phyloP scores from a whole-genome alignment of 2,329 filamentous ascomycete species.

The Apiospora saccharicola region DNA sequence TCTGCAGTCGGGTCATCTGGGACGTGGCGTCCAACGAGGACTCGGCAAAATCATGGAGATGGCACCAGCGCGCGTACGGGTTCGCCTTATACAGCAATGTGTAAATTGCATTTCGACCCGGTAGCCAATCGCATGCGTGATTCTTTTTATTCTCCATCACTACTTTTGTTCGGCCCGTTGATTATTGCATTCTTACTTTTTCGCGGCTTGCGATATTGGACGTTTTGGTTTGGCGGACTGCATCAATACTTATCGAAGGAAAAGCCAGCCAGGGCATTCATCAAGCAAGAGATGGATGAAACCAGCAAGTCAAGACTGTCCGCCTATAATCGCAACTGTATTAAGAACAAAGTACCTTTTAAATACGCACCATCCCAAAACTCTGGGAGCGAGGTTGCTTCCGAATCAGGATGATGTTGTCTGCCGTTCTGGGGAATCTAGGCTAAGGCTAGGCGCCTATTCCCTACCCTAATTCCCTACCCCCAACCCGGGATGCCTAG shows the following conservation, averaged over 20 bases:
- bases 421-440: neutral
- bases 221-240: neutral
- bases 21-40: slow-evolving; percentile 9
- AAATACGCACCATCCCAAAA: too few species aligned
- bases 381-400: neutral
- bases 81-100: neutral
- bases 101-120: neutral
- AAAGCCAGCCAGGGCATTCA: neutral
- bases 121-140: neutral
- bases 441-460: neutral
- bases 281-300: neutral
- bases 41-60: neutral
- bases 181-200: neutral
- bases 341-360: too few species aligned
- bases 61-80: neutral
- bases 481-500: too few species aligned
- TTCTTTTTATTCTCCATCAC: neutral
- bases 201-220: neutral
- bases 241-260: too few species aligned
- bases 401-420: neutral
- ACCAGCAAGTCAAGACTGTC: too few species aligned
- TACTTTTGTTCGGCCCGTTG: neutral
- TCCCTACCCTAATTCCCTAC: neutral
- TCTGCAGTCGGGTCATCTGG: neutral
- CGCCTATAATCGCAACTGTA: too few species aligned